Evolutionary conservation across 2,329 filamentous ascomycete genomes (phyloP).

Genomic region (Cryphonectria japonica): DNA sequence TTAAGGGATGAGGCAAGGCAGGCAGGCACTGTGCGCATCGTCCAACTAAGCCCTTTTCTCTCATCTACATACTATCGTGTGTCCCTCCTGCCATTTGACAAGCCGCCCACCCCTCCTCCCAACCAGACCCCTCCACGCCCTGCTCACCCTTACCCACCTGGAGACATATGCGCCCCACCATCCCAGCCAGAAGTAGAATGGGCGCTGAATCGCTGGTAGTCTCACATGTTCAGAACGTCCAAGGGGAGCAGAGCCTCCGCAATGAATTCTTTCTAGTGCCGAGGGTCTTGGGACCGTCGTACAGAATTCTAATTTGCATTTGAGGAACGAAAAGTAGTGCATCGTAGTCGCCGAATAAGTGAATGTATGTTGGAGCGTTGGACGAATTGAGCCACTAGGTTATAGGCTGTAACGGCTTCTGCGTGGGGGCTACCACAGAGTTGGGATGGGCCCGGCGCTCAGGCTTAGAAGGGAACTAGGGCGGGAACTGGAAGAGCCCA

Average conservation of each 20-base stretch:
- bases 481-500: background rate
- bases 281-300: background rate
- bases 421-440: slow-evolving; percentile 19
- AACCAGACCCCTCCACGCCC: background rate
- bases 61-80: background rate
- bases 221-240: background rate
- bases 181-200: background rate
- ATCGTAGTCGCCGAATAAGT: background rate
- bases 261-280: background rate
- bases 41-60: background rate
- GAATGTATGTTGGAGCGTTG: background rate
- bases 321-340: too few species aligned
- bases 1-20: background rate
- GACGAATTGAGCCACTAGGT: background rate
- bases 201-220: background rate
- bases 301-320: background rate
- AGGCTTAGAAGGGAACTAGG: background rate
- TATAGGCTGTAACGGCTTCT: slow-evolving; percentile 13
- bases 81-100: background rate
- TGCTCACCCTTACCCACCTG: background rate
- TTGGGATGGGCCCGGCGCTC: slow-evolving; percentile 15
- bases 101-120: too few species aligned
- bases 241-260: too few species aligned
- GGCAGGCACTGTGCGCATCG: background rate
- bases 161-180: background rate